Evolutionary conservation across 768 basidiomycete species (phyloP).

Genomic region (Russula lepida): DNA sequence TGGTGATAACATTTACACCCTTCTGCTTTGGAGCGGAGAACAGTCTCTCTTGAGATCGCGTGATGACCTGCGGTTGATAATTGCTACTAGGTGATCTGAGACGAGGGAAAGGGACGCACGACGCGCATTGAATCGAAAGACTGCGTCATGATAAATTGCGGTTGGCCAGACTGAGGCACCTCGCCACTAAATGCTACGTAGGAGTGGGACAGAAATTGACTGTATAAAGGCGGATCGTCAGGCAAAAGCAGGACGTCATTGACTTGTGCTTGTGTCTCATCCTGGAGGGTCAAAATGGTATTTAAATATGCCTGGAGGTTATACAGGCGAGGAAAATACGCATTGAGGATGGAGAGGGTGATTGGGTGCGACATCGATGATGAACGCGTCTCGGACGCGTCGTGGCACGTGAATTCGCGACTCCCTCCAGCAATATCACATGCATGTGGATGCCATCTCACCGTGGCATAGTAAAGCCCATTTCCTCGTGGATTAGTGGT

Average conservation of each 20-base stretch:
- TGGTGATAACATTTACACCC: constrained; percentile 51
- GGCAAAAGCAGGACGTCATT: constrained; percentile 7
- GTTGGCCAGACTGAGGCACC: neutral
- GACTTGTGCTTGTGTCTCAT: neutral
- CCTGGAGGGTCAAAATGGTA: neutral
- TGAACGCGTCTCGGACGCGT: neutral
- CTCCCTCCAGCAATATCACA: too few relatives aligned
- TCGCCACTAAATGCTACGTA: constrained; percentile 6
- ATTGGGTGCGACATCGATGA: constrained; percentile 11
- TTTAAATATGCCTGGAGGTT: constrained; percentile 9
- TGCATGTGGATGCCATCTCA: too few relatives aligned
- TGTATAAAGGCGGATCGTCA: constrained; percentile 1
- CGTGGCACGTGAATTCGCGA: constrained; percentile 1
- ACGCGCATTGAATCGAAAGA: constrained; percentile 13
- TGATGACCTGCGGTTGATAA: constrained; percentile 41
- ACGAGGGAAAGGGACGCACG: neutral
- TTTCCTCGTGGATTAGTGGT: too few relatives aligned
- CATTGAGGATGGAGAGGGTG: constrained; percentile 14
- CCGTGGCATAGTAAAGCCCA: too few relatives aligned
- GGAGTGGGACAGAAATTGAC: constrained; percentile 7
- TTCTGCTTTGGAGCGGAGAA: constrained; percentile 32
- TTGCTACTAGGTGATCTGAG: constrained; percentile 21
- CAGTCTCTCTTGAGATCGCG: constrained; percentile 49
- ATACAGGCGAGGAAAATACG: constrained; percentile 10
- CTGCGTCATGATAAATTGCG: constrained; percentile 5